Base-by-base conservation (phyloP, 2,329 filamentous ascomycete species). In the Arthrobotrys megalospora region DNA sequence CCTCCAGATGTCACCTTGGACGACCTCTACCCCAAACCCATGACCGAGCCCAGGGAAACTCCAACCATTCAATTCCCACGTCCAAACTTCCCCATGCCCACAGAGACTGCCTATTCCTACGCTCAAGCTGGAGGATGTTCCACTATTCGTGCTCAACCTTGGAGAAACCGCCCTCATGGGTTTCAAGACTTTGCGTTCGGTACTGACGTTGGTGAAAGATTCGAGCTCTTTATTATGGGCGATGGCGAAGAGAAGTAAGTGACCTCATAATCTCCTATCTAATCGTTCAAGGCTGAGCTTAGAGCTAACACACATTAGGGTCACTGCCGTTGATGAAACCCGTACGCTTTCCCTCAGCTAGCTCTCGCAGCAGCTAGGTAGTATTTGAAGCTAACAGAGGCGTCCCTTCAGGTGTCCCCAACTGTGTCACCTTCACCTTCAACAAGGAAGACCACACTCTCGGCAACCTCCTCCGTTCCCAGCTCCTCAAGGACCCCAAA, bases 361-460 rank as follows among this genome's bases (percentile, higher is more conserved):
- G 10, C 16, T 28, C 4, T 7, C 34, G 24, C 3, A 24, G n/a
- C 21, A 19, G 2, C 1, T 21, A 21, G 12, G 36, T 38, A 14
- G 36, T 38, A 38, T 38, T 38, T 19, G 8, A 66, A 53, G 16
- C 60, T 77, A 19, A 75, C n/a, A 7, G 45, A 21, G 12, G 12
- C 6, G 63, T 41, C 47, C 8, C 11, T 3, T 3, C 76, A 96
- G 94, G 93, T 5, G 73, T 97, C 84, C 93, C 95, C 21, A 97
- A 97, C 84, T 94, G 93, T n/a, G 92, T 93, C 8, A 92, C 97
- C 85, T 99, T 99, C 86, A 90, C 93, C 76, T 91, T 99, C 85
- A 93, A 93, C 85, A 98, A 97, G 85, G 96, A 99, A 85, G 96
- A 99, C 82, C 95, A 97, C 86, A 97, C 95, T 0, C 89, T 99